Evolutionary conservation across 2,329 filamentous ascomycete species (phyloP).

Genomic region (Cryphonectria nitschkei): DNA sequence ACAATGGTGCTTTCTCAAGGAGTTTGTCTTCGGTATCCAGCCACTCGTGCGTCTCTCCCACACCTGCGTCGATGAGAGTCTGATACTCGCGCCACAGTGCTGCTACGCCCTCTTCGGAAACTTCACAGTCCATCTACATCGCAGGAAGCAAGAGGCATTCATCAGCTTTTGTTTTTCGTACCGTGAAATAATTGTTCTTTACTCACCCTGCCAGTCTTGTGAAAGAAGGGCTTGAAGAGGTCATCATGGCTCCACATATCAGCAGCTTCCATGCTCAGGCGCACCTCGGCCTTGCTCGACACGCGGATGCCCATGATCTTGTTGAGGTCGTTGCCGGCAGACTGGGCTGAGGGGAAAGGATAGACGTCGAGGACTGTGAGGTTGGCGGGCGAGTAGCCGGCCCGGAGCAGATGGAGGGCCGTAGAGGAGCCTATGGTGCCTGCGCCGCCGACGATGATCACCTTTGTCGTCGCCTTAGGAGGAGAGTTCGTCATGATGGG

Average conservation of each 20-base stretch:
- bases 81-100: constrained; percentile 42
- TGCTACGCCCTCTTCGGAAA: constrained; percentile 39
- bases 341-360: constrained; percentile 50
- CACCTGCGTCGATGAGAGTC: constrained; percentile 36
- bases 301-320: constrained; percentile 49
- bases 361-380: constrained; percentile 52
- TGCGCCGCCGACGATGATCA: constrained; percentile 51
- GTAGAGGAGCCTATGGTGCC: constrained; percentile 52
- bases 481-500: neutral
- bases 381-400: constrained; percentile 47
- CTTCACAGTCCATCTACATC: constrained; percentile 38
- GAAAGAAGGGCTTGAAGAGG: constrained; percentile 48
- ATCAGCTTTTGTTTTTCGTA: neutral
- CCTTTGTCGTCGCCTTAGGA: constrained; percentile 26
- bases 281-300: constrained; percentile 38
- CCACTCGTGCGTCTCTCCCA: constrained; percentile 50
- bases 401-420: constrained; percentile 48
- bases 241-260: constrained; percentile 48
- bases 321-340: constrained; percentile 51
- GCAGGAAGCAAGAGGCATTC: neutral
- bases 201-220: constrained; percentile 46
- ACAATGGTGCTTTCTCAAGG: constrained; percentile 43
- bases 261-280: constrained; percentile 39
- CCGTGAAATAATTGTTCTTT: neutral
- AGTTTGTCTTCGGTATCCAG: constrained; percentile 50